Base-by-base conservation (phyloP, 305 asterid species). In the Solanum hybrid region DNA sequence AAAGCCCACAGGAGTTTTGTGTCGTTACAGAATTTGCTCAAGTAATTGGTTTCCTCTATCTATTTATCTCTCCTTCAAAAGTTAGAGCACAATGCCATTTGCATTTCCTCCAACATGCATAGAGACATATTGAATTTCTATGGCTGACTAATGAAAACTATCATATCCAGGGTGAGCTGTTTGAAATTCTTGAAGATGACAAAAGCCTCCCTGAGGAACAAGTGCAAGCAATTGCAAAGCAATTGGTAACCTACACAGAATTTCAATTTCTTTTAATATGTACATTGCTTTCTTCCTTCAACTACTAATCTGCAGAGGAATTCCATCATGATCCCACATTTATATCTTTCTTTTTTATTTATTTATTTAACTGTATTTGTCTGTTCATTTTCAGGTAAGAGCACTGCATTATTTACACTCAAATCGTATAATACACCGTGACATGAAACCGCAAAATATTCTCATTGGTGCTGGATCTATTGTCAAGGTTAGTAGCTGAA, bases 221-320 rank as follows among this genome's bases (percentile, higher is more conserved):
- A 94, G 99, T 98, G 88, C 99, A 97, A 92, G 99, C 98, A 90
- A 98, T 98, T 89, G 99, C 99, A 15, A 98, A 97, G 90, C 99
- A 98, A 92, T 92, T 98, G 99, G 99, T 97, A 95, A 85, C 64
- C 87, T 82, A 45, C 87, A 84, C 42, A 51, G 6, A 85, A 6
- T 31, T 90, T 78, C 75, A 76, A 7, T 89, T 51, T 79, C 34
- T 32, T 87, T 72, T 31, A 37, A 3, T 64, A 13, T 72, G 35
- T 71, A 84, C 88, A 75, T 27, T 84, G 6, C 31, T 15, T 45
- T 51, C 73, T 51, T 84, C 87, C 40, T 5, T 84, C 42, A 32
- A 42, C 75, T 84, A 84, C 73, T 45, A 45, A 84, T 84, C 38
- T 84, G 87, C 19, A 7, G 75, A n/a, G 87, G 40, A 40, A 84